These are phyloP conservation scores for Capsella rubella DNA, from an alignment of 441 rosid genomes.

Conservation along the genomic window DNA sequence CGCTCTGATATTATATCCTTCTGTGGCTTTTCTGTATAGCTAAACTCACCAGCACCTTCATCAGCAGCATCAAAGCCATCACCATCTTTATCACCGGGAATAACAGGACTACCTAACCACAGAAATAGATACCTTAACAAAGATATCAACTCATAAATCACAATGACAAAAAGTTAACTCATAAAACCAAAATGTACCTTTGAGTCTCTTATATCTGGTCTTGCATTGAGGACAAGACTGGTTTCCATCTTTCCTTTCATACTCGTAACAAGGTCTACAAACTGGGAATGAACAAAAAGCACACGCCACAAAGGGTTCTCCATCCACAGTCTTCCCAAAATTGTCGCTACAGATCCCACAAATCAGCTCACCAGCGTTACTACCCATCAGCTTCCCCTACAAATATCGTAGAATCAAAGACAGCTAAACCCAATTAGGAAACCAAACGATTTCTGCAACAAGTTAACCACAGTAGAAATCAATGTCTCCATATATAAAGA, in stretches of 20 bases:
- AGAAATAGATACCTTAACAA: not conserved
- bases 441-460: not conserved
- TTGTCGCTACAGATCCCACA: conserved; percentile 89
- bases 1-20: conserved; percentile 75
- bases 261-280: conserved; percentile 92
- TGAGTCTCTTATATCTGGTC: conserved; percentile 85
- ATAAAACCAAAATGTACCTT: conserved; percentile 48
- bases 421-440: not conserved
- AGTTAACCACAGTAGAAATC: not conserved
- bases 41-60: conserved; percentile 55
- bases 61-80: conserved; percentile 52
- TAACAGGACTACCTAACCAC: conserved; percentile 80
- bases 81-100: conserved; percentile 76
- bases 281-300: conserved; percentile 87
- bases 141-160: not conserved
- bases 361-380: conserved; percentile 60
- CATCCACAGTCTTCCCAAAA: conserved; percentile 67
- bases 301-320: conserved; percentile 83
- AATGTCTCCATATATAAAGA: not conserved
- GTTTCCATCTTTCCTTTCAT: conserved; percentile 89
- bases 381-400: conserved; percentile 62
- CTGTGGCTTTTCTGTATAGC: conserved; percentile 52
- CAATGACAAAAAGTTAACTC: not conserved
- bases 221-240: conserved; percentile 97
- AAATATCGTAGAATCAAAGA: conserved; percentile 6